These are phyloP conservation scores for Talaromyces albobiverticillius DNA, from an alignment of 2,329 filamentous ascomycete species.

Conservation along the genomic window DNA sequence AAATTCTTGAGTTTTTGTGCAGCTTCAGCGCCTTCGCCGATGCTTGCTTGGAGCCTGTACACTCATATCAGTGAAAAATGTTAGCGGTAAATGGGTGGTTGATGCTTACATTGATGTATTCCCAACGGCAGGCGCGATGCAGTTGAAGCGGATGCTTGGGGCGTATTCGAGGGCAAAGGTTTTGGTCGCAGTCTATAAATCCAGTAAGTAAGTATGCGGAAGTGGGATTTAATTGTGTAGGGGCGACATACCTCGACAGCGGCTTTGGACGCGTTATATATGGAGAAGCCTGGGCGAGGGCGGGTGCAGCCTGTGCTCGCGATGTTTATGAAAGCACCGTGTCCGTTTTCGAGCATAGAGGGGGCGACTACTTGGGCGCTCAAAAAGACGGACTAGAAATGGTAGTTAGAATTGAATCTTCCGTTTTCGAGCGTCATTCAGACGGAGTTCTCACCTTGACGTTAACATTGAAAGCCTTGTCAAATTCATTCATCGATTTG, in stretches of 20 bases:
- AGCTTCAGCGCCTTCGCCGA: not conserved
- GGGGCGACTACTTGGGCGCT: conserved; percentile 12
- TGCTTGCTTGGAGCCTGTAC: not conserved
- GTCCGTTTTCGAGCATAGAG: conserved; percentile 10
- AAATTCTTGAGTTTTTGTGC: conserved; percentile 5
- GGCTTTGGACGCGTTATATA: conserved; percentile 19
- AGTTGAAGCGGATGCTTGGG: conserved; percentile 17
- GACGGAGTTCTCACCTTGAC: not conserved
- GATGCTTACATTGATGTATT: conserved; percentile 18
- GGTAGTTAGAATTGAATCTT: not conserved
- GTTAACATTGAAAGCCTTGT: not conserved
- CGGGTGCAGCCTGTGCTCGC: conserved; percentile 17
- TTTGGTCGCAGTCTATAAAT: conserved; percentile 12
- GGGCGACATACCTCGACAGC: conserved; percentile 12
- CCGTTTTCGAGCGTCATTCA: not conserved
- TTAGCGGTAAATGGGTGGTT: too few relatives aligned
- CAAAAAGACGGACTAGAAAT: conserved; percentile 13
- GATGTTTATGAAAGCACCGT: conserved; percentile 16
- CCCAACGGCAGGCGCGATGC: conserved; percentile 17
- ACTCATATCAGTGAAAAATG: not conserved
- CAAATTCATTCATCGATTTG: not conserved
- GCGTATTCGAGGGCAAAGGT: conserved; percentile 18
- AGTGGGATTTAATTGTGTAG: too few relatives aligned
- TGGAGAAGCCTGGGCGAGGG: conserved; percentile 16
- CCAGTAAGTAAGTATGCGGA: too few relatives aligned